Base-by-base conservation (phyloP, 805 yeast genomes). In the Lachancea quebecensis region DNA sequence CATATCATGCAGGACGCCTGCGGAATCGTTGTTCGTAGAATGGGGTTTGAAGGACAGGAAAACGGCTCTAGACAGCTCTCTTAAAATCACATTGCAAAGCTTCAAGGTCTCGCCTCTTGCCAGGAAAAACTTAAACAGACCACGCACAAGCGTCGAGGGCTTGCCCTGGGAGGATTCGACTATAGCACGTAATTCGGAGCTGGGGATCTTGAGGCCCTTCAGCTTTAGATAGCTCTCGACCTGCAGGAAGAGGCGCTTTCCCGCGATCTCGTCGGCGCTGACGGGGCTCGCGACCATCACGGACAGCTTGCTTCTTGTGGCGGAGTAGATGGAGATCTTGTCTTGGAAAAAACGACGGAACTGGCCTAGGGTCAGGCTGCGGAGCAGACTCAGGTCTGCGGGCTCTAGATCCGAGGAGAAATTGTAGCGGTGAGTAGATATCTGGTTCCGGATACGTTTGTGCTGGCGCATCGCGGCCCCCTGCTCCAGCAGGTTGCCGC, bases 391-490 rank as follows among this genome's bases (percentile, higher is more conserved):
- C 3, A 47, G 8, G 52, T 74, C 77, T 17, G 71, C 54, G 2
- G 55, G 51, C 49, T 71, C 64, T 1, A 48, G 68, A 4, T 64
- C 58, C 34, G 66, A 61, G 0, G 65, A 54, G 51, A 77, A 78
- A 21, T 64, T 50, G 49, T 71, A 75, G 2, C 71, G 67, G 40
- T 65, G 61, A 34, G 67, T 71, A 3, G 69, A 50, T 2, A 82
- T 78, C 46, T 75, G 75, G 44, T 74, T 79, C 74, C 78, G 72
- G 33, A 60, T 51, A 28, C 63, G 64, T 47, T 68, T 71, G 58
- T 83, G 90, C 3, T 55, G 47, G 36, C 60, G 68, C 54, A 72
- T 57, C 1, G 58, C 50, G 10, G 50, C 48, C 12, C 62, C 57
- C 6, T 54, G 40, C 25, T 47, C 39, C 4, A 42, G 39, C 29